phyloP scores from a whole-genome alignment of 345 rosid species.

The Microthlaspi erraticum region DNA sequence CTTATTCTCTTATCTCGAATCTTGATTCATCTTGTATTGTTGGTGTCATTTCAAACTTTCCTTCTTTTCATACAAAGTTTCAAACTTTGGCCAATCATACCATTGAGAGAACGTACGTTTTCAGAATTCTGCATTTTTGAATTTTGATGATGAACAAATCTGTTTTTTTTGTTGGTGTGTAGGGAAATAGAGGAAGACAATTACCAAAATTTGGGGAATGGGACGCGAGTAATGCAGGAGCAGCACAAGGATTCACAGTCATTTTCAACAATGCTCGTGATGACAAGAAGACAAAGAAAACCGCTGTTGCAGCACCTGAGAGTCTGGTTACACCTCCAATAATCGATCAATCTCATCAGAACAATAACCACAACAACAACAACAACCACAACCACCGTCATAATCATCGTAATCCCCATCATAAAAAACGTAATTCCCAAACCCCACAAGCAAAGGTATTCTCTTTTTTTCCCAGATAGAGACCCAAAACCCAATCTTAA shows the following conservation, averaged over 20 bases:
- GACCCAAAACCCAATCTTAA: not conserved
- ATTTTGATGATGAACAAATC: conserved; percentile 7
- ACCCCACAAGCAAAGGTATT: conserved; percentile 38
- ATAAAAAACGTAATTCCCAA: conserved; percentile 25
- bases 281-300: conserved; percentile 86
- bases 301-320: conserved; percentile 40
- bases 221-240: conserved; percentile 91
- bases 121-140: conserved; percentile 6
- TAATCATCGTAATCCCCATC: conserved; percentile 1
- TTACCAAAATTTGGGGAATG: conserved; percentile 98
- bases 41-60: not conserved
- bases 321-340: conserved; percentile 37
- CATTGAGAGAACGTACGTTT: not conserved
- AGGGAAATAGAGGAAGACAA: conserved; percentile 78
- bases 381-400: conserved; percentile 9
- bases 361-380: not conserved
- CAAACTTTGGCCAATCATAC: not conserved
- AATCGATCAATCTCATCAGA: conserved; percentile 24
- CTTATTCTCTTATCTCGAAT: not conserved
- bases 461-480: not conserved
- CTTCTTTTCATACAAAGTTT: not conserved
- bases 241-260: conserved; percentile 96
- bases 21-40: not conserved
- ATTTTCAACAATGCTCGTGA: conserved; percentile 94
- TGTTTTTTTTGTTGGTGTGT: not conserved